Base-by-base conservation (phyloP, 768 basidiomycete genomes). In the Mycena chlorophos region DNA sequence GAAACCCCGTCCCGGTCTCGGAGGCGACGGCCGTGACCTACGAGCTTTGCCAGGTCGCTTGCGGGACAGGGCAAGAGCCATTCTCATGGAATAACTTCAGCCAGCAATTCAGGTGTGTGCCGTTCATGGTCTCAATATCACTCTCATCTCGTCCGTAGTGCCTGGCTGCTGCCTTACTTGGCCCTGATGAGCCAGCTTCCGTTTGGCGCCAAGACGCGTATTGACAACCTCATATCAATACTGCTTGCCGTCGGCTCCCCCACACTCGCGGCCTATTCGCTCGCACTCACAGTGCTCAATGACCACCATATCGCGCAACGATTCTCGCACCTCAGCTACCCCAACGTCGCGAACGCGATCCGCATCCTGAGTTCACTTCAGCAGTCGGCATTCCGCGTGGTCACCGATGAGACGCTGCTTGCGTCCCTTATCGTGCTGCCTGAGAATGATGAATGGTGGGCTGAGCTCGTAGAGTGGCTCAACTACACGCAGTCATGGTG, bases 101-200 rank as follows among this genome's bases (percentile, higher is more conserved):
- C 1, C 70, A 71, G 49, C 66, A 76, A 48, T 77, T 72, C 34
- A 55, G 53, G 60, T 55, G n/a, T 22, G 57, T 45, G 17, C 19
- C 29, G 38, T 13, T 28, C 22, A n/a, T n/a, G n/a, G n/a, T 34
- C 17, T 31, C 5, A 20, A 31, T 39, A 39, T 17, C 5, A 10
- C 27, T 25, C 17, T n/a, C 6, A 20, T 30, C 14, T 22, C 42
- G 14, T 31, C 60, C 66, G 22, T 69, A 58, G 67, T 4, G 57
- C 71, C 0, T 76, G 75, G 75, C 66, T 76, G 4, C 51, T 76
- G 2, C 75, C 75, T 12, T 74, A 72, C 56, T 68, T 76, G 12
- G 72, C 74, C 3, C 48, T 76, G 0, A 58, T 77, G n/a, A 74
- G 73, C 0, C 75, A 77, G 34, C 68, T 76, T 23, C 75, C 75